phyloP scores from a whole-genome alignment of 306 rosid genomes.

The Casuarina equisetifolia region DNA sequence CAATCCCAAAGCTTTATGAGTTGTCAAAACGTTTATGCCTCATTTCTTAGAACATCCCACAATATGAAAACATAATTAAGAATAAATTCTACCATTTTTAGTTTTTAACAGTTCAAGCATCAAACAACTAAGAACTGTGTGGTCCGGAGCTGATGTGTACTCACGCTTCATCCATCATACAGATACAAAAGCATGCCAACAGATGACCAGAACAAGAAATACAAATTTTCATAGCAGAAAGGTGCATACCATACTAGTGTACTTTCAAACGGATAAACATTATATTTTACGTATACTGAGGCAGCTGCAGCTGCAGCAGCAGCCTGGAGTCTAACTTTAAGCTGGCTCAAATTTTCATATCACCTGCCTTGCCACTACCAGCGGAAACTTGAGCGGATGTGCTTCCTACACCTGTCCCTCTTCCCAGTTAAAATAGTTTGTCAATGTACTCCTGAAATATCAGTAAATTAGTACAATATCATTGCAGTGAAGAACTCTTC shows the following conservation, averaged over 20 bases:
- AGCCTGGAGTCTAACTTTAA: constrained; percentile 87
- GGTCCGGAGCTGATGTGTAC: background rate
- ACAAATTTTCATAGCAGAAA: constrained; percentile 11
- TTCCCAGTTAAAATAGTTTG: constrained; percentile 28
- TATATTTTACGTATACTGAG: constrained; percentile 81
- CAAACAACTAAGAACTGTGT: background rate
- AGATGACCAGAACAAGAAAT: constrained; percentile 11
- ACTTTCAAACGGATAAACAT: constrained; percentile 56
- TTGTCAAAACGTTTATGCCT: background rate
- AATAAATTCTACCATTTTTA: background rate
- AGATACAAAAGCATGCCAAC: background rate
- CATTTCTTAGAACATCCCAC: background rate
- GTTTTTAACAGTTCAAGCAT: background rate
- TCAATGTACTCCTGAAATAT: background rate
- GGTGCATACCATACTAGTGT: constrained; percentile 66
- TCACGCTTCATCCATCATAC: background rate
- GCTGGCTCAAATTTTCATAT: constrained; percentile 49
- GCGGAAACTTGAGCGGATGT: constrained; percentile 48
- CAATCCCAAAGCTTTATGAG: background rate
- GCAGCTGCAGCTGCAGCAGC: constrained; percentile 96
- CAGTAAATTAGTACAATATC: background rate
- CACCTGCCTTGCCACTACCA: constrained; percentile 45
- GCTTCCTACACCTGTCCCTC: constrained; percentile 53
- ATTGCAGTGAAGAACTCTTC: background rate
- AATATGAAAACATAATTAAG: background rate